Percentiles rank a stretch among this genome's conserved stretches.
Evolutionary conservation across 2,329 filamentous ascomycete genomes (phyloP).

Genomic region (Dothideomycetidae sp.): DNA sequence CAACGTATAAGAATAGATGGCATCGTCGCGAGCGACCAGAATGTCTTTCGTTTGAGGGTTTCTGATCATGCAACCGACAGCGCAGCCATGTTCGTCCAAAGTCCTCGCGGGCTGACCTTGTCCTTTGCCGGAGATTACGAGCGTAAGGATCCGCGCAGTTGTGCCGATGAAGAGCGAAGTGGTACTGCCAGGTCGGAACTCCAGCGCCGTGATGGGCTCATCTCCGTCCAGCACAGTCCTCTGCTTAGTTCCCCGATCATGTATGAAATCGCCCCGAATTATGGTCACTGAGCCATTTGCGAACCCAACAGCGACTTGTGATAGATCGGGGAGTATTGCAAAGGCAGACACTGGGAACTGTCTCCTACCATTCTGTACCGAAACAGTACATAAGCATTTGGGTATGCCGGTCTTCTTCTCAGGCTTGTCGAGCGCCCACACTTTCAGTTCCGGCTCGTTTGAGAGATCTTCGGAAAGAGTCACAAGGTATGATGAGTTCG

Average conservation of each 20-base stretch:
- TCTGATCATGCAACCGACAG: constrained; percentile 85
- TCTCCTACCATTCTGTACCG: constrained; percentile 77
- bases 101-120: constrained; percentile 80
- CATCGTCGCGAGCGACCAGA: constrained; percentile 86
- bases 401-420: constrained; percentile 89
- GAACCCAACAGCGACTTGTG: constrained; percentile 88
- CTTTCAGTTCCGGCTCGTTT: constrained; percentile 77
- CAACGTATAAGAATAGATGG: constrained; percentile 80
- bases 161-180: constrained; percentile 88
- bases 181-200: constrained; percentile 49
- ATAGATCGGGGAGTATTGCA: constrained; percentile 70
- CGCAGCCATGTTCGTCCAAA: constrained; percentile 79
- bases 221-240: constrained; percentile 92
- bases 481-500: constrained; percentile 71
- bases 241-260: constrained; percentile 88
- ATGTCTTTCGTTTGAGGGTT: constrained; percentile 70
- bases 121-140: constrained; percentile 75
- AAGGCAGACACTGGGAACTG: constrained; percentile 95
- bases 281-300: constrained; percentile 90
- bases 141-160: constrained; percentile 70
- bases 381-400: constrained; percentile 72
- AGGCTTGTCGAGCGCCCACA: constrained; percentile 91
- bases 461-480: constrained; percentile 80
- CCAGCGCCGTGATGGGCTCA: constrained; percentile 85
- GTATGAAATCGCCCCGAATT: constrained; percentile 83